Percentiles rank a stretch among this genome's conserved stretches.
Evolutionary conservation across 495 filamentous ascomycete species (phyloP).

Genomic region (Penicillium dipodomyicola): DNA sequence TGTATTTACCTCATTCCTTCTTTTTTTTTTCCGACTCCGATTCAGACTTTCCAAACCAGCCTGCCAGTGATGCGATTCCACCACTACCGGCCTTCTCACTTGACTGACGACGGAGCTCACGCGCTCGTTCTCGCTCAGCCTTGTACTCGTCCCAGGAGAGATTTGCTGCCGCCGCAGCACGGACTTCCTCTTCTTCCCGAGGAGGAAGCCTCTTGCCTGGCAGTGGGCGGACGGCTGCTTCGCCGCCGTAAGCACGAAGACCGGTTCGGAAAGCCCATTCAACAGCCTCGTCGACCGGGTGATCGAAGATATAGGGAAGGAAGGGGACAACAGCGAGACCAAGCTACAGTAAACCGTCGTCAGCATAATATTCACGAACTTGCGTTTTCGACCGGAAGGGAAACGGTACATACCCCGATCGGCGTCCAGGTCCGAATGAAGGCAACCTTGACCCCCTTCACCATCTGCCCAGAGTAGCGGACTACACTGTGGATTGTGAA

Average conservation of each 20-base stretch:
- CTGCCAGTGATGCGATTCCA: conserved; percentile 13
- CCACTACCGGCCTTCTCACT: conserved; percentile 8
- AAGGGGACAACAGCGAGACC: conserved; percentile 86
- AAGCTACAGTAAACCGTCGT: conserved; percentile 44
- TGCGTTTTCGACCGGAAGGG: background rate
- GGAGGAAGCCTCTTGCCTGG: conserved; percentile 19
- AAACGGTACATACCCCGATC: conserved; percentile 62
- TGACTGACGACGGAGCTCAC: conserved; percentile 29
- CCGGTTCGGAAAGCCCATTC: conserved; percentile 86
- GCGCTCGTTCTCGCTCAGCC: conserved; percentile 31
- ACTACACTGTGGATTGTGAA: conserved; percentile 95
- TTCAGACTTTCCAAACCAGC: conserved; percentile 20
- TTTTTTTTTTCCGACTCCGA: conserved; percentile 23
- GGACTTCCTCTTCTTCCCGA: conserved; percentile 14
- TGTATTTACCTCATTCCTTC: conserved; percentile 25
- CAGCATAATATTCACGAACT: background rate
- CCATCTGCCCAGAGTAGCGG: conserved; percentile 73
- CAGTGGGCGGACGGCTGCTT: conserved; percentile 47
- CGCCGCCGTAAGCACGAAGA: conserved; percentile 67
- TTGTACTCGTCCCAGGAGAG: conserved; percentile 45
- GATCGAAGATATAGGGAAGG: conserved; percentile 85
- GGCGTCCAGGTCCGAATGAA: conserved; percentile 79
- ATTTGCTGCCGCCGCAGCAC: conserved; percentile 16
- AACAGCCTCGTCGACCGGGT: conserved; percentile 85
- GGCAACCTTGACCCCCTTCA: conserved; percentile 76